Evolutionary conservation across 208 protist species (phyloP), one percentile per base, ranked within the genome.

Genomic region (Naegleria lovaniensis): DNA sequence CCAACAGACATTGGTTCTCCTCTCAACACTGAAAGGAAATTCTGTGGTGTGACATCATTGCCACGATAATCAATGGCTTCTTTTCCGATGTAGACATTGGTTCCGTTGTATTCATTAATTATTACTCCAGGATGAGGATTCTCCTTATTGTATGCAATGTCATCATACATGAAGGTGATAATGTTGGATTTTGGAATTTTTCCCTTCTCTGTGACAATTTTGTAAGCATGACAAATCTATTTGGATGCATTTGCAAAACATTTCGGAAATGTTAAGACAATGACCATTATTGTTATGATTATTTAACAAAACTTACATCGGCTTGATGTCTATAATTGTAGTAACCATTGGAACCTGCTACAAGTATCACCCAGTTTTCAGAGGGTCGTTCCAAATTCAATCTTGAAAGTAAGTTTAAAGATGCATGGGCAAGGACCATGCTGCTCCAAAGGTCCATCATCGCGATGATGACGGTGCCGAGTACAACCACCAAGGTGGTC

Each of bases 311-410:
- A 67, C 55, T 67, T 67, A 94, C 59, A 84, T 95, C 94, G 4
- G 93, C 83, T 76, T 95, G 94, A 85, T 95, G 94, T 0, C 94
- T 92, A 76, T 95, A 95, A 85, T 95, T 95, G 16, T 85, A 48
- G 51, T 43, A 95, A 36, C n/a, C 76, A 41, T 87, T 90, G 0
- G 91, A 92, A 22, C 94, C 94, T n/a, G 94, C 94, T 39, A 93
- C 83, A 4, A 95, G 87, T 5, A 95, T 41, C 0, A 93, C 94
- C 90, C 90, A 95, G 39, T 93, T 79, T 33, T 91, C 43, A 48
- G 43, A 48, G 7, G 43, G 43, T 48, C 43, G 1, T 48, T 48
- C 43, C 7, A 48, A 48, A 48, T 48, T 48, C 43, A 48, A 9
- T 48, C 43, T 1, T 9, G 43, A 48, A 7, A 48, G 43, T 48